phyloP scores from a whole-genome alignment of 306 rosid species.

The Trifolium pratense region DNA sequence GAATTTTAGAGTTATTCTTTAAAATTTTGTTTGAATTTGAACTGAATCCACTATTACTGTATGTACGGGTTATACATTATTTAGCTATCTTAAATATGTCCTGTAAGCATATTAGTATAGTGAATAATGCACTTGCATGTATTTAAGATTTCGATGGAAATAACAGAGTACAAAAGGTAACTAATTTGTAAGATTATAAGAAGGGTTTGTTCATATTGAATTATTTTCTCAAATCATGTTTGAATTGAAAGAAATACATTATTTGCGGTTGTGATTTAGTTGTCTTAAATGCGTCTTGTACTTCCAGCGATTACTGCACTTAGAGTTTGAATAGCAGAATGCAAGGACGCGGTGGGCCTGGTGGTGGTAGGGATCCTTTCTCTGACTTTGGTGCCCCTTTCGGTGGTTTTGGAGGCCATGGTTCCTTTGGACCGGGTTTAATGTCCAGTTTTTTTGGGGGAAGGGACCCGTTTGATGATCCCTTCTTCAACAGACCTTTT shows the following conservation, averaged over 20 bases:
- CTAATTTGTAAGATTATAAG: neutral
- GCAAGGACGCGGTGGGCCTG: slow-evolving; percentile 56
- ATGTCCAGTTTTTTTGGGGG: slow-evolving; percentile 65
- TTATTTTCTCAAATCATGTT: neutral
- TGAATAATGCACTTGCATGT: too few species aligned
- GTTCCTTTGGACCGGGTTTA: slow-evolving; percentile 66
- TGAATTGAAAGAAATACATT: neutral
- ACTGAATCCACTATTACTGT: too few species aligned
- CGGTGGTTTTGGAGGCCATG: slow-evolving; percentile 69
- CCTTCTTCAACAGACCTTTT: slow-evolving; percentile 78
- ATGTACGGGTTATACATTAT: too few species aligned
- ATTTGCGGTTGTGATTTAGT: neutral
- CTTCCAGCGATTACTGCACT: slow-evolving; percentile 37
- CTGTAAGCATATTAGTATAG: too few species aligned
- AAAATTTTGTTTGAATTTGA: too few species aligned
- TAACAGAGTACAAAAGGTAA: neutral
- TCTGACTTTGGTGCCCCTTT: slow-evolving; percentile 62
- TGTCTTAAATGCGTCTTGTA: neutral
- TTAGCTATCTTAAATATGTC: too few species aligned
- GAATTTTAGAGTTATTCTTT: too few species aligned
- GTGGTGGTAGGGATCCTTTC: slow-evolving; percentile 62
- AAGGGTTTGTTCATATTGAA: neutral
- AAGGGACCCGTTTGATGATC: slow-evolving; percentile 80
- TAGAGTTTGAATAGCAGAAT: slow-evolving; percentile 53
- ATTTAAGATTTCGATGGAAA: neutral